Percentiles rank a stretch among this genome's conserved stretches.
Conservation (phyloP, 805 yeast species). For the Cephaloascus albidus region DNA sequence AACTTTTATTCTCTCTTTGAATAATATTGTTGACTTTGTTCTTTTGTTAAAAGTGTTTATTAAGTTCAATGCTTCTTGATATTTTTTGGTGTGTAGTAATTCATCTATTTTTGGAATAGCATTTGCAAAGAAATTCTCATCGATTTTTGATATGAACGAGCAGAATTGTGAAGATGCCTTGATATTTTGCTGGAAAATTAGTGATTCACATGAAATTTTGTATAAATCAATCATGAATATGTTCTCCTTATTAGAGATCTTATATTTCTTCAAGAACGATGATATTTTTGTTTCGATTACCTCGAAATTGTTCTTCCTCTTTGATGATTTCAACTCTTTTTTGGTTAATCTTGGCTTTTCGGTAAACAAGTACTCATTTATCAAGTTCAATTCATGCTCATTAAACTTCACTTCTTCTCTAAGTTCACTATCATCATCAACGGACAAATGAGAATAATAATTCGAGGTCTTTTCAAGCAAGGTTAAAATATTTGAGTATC, state of each 20-base stretch:
- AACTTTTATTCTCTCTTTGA: conserved; percentile 19
- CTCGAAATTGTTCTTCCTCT: background rate
- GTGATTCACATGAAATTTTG: conserved; percentile 30
- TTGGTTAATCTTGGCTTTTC: background rate
- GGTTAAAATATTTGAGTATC: conserved; percentile 28
- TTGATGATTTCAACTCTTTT: background rate
- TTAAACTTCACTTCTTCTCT: conserved; percentile 27
- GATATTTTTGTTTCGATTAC: background rate
- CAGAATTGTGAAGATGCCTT: conserved; percentile 16
- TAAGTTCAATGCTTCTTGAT: conserved; percentile 25
- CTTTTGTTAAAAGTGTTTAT: conserved; percentile 23
- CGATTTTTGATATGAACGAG: conserved; percentile 7
- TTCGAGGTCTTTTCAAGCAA: conserved; percentile 35
- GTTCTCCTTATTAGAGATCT: conserved; percentile 1
- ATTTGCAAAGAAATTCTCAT: conserved; percentile 28
- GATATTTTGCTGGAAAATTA: conserved; percentile 15
- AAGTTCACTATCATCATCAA: conserved; percentile 17
- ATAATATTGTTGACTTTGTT: conserved; percentile 28
- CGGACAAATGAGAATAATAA: conserved; percentile 20
- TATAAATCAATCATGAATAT: conserved; percentile 18
- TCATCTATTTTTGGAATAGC: conserved; percentile 22
- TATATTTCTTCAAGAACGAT: conserved; percentile 2
- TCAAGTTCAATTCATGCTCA: conserved; percentile 29
- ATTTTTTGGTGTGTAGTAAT: conserved; percentile 21
- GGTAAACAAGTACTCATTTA: conserved; percentile 19